Evolutionary conservation across 257 asterid species (phyloP), one percentile per base, ranked within the genome.

Genomic region (Solanum neorickii): DNA sequence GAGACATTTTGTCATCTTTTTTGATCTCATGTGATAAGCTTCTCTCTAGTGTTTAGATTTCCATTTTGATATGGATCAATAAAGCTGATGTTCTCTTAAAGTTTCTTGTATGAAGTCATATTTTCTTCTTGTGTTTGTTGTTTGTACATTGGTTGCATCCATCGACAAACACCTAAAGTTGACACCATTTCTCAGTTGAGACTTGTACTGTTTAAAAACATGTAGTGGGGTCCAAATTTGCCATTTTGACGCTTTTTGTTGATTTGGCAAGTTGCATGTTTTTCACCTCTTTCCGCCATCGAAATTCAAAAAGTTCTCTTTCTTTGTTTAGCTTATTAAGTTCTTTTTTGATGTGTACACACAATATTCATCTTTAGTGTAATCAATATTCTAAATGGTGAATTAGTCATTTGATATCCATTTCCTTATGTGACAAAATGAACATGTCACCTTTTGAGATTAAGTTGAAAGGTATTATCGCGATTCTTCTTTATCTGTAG

Each of bases 401-500:
- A 73, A 9, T 73, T n/a, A 69, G 11, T 73, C 80, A 5, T 73
- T 33, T 7, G 7, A 72, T 72, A 72, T 72, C 78, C 47, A 72
- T 72, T 33, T 72, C 78, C 7, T 72, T 72, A 0, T 31, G n/a
- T 21, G n/a, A 73, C 47, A 18, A 73, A 35, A 73, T 35, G 46
- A 20, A 12, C 29, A 37, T 21, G 52, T 74, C 49, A 37, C 52
- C 52, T 37, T 37, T 7, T 39, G 33, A 74, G 82, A 74, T 74
- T 10, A 0, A 7, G 52, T 74, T 13, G 20, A 74, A 39, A 39
- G 31, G 33, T 39, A 23, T 74, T 39, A 74, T 39, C 33, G 2
- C 11, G 20, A 0, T 9, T 5, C 16, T 20, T 37, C 1, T 37
- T 37, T 33, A 20, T 0, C 0, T 35, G 10, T 20, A 12, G 0